Evolutionary conservation across 495 filamentous ascomycete genomes (phyloP).

Genomic region (Durotheca rogersii): DNA sequence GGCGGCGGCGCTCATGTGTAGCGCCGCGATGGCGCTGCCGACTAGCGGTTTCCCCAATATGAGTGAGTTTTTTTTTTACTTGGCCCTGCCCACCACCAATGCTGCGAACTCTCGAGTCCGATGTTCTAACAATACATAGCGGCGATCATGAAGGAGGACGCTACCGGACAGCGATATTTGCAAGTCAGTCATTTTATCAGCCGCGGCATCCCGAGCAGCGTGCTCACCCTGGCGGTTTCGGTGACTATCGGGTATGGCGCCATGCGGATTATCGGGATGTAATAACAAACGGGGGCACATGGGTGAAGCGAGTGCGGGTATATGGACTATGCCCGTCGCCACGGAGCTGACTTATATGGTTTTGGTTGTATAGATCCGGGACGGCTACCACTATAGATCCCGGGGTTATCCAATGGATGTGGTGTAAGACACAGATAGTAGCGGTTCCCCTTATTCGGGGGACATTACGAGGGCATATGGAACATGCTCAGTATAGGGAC

Average conservation of each 20-base stretch:
- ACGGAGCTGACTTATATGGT: no score
- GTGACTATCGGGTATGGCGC: slow-evolving; percentile 83
- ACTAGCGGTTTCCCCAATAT: slow-evolving; percentile 98
- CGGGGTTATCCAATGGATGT: neutral
- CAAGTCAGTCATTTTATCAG: slow-evolving; percentile 92
- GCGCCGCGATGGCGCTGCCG: slow-evolving; percentile 81
- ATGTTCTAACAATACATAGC: slow-evolving; percentile 59
- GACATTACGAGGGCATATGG: no score
- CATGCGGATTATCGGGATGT: slow-evolving; percentile 79
- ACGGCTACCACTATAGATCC: neutral
- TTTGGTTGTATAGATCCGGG: neutral
- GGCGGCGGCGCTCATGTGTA: slow-evolving; percentile 65
- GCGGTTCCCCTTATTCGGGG: no score
- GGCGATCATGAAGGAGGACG: slow-evolving; percentile 98
- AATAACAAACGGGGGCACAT: no score
- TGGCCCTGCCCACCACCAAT: no score
- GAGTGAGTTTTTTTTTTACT: no score
- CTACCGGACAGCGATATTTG: slow-evolving; percentile 87
- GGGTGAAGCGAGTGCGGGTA: no score
- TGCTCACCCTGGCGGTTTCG: slow-evolving; percentile 79
- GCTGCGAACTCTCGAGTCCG: no score
- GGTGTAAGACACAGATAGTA: neutral
- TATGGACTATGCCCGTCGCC: no score
- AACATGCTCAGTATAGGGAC: no score
- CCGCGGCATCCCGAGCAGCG: slow-evolving; percentile 79